These are phyloP conservation scores for Aspergillus ostianus DNA, from an alignment of 495 filamentous ascomycete species.

Conservation along the genomic window DNA sequence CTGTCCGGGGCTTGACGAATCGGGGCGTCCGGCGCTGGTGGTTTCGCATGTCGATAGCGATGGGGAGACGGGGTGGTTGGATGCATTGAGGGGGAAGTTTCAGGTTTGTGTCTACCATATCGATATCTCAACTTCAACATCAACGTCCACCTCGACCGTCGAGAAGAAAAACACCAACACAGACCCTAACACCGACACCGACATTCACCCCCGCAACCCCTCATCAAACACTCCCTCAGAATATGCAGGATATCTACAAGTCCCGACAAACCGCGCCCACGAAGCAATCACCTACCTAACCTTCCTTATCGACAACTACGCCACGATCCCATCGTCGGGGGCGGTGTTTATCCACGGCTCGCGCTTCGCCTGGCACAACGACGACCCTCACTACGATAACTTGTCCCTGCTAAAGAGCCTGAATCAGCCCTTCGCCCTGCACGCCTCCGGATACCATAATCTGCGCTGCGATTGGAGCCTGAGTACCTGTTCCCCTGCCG, in stretches of 20 bases:
- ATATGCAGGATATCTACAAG: too few species aligned
- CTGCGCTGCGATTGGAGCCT: slow-evolving; percentile 48
- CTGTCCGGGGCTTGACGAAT: slow-evolving; percentile 32
- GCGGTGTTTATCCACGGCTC: slow-evolving; percentile 47
- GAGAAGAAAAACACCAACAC: too few species aligned
- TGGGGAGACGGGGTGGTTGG: slow-evolving; percentile 38
- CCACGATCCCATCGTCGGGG: slow-evolving; percentile 48
- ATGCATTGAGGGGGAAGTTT: slow-evolving; percentile 29
- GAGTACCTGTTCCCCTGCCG: slow-evolving; percentile 32
- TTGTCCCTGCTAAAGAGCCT: slow-evolving; percentile 32
- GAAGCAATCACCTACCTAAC: slow-evolving; percentile 68
- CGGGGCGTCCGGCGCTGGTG: slow-evolving; percentile 38
- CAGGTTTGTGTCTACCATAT: slow-evolving; percentile 53
- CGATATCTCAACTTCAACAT: slow-evolving; percentile 32
- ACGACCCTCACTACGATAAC: slow-evolving; percentile 42
- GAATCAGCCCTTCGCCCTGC: slow-evolving; percentile 32
- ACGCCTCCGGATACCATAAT: slow-evolving; percentile 41
- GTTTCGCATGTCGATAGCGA: slow-evolving; percentile 37
- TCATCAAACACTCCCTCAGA: too few species aligned
- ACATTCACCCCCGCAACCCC: too few species aligned
- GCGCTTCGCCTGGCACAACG: slow-evolving; percentile 47
- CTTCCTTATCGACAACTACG: slow-evolving; percentile 67
- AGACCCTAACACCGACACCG: too few species aligned
- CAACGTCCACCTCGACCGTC: slow-evolving; percentile 13
- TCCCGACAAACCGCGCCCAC: slow-evolving; percentile 63